Evolutionary conservation across 23 red algal species (phyloP).

Genomic region (Cyanidioschyzon merolae): DNA sequence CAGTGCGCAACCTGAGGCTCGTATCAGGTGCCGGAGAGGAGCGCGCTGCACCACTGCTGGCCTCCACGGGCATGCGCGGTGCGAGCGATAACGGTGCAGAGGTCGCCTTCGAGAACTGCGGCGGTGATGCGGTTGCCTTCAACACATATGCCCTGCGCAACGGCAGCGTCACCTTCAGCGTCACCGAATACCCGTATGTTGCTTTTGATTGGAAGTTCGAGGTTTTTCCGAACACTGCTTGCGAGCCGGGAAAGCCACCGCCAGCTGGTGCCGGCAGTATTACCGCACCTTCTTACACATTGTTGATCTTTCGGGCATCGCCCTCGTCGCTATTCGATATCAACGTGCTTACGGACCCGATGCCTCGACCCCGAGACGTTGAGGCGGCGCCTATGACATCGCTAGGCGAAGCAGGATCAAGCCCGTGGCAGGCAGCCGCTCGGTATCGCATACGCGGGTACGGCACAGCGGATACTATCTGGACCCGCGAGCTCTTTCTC

Average conservation of each 20-base stretch:
- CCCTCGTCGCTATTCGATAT: neutral
- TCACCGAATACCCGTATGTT: neutral
- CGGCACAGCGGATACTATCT: neutral
- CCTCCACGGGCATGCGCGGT: neutral
- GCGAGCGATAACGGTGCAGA: neutral
- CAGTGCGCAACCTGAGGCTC: constrained; percentile 6
- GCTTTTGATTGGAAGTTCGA: constrained; percentile 7
- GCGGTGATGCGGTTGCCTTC: constrained; percentile 9
- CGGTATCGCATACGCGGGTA: neutral
- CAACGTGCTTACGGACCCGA: constrained; percentile 1
- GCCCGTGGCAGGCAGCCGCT: neutral
- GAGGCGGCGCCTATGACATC: neutral
- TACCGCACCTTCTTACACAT: neutral
- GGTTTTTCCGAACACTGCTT: neutral
- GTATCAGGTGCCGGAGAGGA: neutral
- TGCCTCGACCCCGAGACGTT: neutral
- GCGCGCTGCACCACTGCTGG: neutral
- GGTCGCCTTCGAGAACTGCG: neutral
- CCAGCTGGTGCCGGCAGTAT: neutral
- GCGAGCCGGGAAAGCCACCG: neutral
- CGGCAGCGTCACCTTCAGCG: neutral
- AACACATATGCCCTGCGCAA: neutral
- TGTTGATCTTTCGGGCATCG: constrained; percentile 16
- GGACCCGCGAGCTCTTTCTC: constrained; percentile 6
- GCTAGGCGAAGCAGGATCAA: neutral